Evolutionary conservation across 345 rosid species (phyloP), one percentile per base, ranked within the genome.

Genomic region (Punica granatum): DNA sequence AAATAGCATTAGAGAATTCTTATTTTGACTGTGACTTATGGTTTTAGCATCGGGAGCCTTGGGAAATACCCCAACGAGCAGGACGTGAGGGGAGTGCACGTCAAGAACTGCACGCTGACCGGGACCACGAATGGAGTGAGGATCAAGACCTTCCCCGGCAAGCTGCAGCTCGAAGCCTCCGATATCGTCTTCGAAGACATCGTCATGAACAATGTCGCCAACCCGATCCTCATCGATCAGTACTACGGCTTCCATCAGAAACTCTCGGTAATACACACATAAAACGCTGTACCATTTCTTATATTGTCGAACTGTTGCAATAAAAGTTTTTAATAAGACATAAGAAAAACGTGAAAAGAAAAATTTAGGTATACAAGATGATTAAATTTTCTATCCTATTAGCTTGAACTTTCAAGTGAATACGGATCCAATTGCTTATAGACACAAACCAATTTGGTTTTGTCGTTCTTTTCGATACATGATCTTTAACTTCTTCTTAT

Each of bases 131-230:
- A 86, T 30, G 91, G 92, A 23, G 80, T 83, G 14, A 80, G 95
- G 35, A 67, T 86, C 64, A 86, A 88, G 70, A 73, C 92, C 26
- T 86, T 85, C 88, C 86, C 95, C 0, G 78, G 72, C 34, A 71
- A 75, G 15, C 75, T 73, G 1, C 60, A 63, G 0, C 80, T 88
- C 7, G 12, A 46, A 0, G 92, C 65, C 23, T 65, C 85, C 1
- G 60, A 72, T 44, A n/a, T 80, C 68, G 70, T 69, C 60, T 88
- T 84, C 46, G 85, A 83, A 18, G 82, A 81, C 58, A 80, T 88
- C 34, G 67, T 67, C 32, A 79, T 86, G 90, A 65, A 75, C 4
- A 81, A 81, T 63, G 95, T 83, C 31, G 65, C 61, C 69, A 73
- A 63, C 43, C 95, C 95, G 0, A 15, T 88, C 69, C 56, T 81